Conservation (phyloP, 2,329 filamentous ascomycete genomes). For the Paecilomyces formosus region DNA sequence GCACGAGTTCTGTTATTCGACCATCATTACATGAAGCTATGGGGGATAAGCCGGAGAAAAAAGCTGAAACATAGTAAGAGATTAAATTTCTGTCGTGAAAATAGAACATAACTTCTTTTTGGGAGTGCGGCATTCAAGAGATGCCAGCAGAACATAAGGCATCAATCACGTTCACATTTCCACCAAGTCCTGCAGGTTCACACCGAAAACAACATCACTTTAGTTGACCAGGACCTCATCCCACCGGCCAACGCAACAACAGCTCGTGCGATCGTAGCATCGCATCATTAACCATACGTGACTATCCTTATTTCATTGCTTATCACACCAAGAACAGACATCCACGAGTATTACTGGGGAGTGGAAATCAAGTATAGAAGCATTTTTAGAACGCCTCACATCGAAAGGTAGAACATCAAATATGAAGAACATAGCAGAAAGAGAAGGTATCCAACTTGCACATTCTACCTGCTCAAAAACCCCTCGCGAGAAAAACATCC, state of each 20-base stretch:
- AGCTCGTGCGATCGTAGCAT: not conserved
- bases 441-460: constrained; percentile 5
- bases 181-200: not conserved
- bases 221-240: not conserved
- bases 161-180: not conserved
- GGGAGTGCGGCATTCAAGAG: not conserved
- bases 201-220: not conserved
- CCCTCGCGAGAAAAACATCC: not conserved
- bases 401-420: not conserved
- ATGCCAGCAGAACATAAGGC: not conserved
- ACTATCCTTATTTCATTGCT: not conserved
- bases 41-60: too few relatives aligned
- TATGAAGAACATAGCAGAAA: not conserved
- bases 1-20: too few relatives aligned
- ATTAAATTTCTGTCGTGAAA: not conserved
- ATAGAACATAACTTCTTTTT: not conserved
- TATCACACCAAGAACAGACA: not conserved
- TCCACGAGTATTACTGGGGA: not conserved
- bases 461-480: constrained; percentile 10
- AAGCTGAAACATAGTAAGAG: not conserved
- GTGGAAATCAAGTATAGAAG: not conserved
- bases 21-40: too few relatives aligned
- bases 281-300: not conserved
- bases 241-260: not conserved
- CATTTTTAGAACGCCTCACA: not conserved